phyloP scores from a whole-genome alignment of 2,329 filamentous ascomycete genomes.

The Pseudogymnoascus sp. region DNA sequence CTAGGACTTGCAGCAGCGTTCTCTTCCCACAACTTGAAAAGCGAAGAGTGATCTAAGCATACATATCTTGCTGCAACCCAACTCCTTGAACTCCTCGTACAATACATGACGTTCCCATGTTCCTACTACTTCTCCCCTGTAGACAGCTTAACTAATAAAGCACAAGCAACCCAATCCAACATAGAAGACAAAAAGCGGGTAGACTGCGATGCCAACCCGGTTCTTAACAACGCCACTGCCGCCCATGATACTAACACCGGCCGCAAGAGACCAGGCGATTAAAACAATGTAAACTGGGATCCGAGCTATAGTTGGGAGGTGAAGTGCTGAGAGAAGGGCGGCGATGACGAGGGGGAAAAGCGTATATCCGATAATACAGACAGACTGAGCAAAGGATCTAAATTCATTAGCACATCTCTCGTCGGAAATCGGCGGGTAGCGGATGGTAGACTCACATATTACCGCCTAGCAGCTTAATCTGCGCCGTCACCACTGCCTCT shows the following conservation, averaged over 20 bases:
- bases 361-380: conserved; percentile 98
- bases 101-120: neutral
- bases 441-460: conserved; percentile 69
- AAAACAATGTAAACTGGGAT: conserved; percentile 88
- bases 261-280: conserved; percentile 87
- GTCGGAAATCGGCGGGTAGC: conserved; percentile 14
- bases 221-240: conserved; percentile 95
- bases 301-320: conserved; percentile 70
- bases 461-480: conserved; percentile 92
- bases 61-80: conserved; percentile 2
- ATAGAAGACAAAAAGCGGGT: conserved; percentile 93
- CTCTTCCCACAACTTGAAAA: neutral
- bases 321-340: conserved; percentile 76
- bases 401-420: conserved; percentile 24
- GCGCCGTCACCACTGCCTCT: conserved; percentile 91
- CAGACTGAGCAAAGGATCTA: conserved; percentile 94
- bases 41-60: neutral
- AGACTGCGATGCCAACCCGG: conserved; percentile 86
- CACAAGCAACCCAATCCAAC: conserved; percentile 87
- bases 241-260: conserved; percentile 90
- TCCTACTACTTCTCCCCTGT: neutral
- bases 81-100: conserved; percentile 8
- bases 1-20: neutral
- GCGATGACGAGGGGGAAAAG: conserved; percentile 95
- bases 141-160: conserved; percentile 74